phyloP scores from a whole-genome alignment of 805 yeast species.

The Candida maesae region DNA sequence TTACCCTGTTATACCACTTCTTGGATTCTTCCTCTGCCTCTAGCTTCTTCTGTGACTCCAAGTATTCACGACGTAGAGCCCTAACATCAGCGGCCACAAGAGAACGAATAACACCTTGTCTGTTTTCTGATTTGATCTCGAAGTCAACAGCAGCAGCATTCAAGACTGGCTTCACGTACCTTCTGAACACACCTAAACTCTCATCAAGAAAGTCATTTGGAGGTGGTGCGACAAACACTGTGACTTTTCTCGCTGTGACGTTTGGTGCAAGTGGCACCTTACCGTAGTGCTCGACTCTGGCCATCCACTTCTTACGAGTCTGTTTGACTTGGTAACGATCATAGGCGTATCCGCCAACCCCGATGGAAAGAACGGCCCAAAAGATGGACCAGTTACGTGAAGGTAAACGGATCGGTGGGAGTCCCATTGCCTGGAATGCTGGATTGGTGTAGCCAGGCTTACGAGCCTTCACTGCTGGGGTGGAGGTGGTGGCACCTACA shows the following conservation, averaged over 20 bases:
- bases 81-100: slow-evolving; percentile 82
- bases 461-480: slow-evolving; percentile 2
- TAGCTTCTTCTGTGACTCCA: slow-evolving; percentile 27
- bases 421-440: slow-evolving; percentile 81
- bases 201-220: slow-evolving; percentile 86
- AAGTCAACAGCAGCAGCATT: slow-evolving; percentile 83
- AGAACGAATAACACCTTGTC: slow-evolving; percentile 86
- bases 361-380: slow-evolving; percentile 62
- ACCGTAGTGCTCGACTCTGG: slow-evolving; percentile 51
- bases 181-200: slow-evolving; percentile 67
- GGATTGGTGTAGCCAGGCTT: slow-evolving; percentile 60
- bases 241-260: slow-evolving; percentile 66
- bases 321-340: slow-evolving; percentile 72
- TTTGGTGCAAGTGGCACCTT: slow-evolving; percentile 43
- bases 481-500: neutral
- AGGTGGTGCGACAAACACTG: slow-evolving; percentile 92
- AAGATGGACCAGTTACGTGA: slow-evolving; percentile 92
- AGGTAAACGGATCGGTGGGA: slow-evolving; percentile 73
- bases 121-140: slow-evolving; percentile 67
- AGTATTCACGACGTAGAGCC: slow-evolving; percentile 49
- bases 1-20: slow-evolving; percentile 20
- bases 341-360: slow-evolving; percentile 74
- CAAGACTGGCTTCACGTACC: slow-evolving; percentile 80
- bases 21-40: slow-evolving; percentile 18
- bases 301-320: slow-evolving; percentile 62